These are phyloP conservation scores for Coniochaeta pulveracea DNA, from an alignment of 2,329 filamentous ascomycete species.

Conservation along the genomic window DNA sequence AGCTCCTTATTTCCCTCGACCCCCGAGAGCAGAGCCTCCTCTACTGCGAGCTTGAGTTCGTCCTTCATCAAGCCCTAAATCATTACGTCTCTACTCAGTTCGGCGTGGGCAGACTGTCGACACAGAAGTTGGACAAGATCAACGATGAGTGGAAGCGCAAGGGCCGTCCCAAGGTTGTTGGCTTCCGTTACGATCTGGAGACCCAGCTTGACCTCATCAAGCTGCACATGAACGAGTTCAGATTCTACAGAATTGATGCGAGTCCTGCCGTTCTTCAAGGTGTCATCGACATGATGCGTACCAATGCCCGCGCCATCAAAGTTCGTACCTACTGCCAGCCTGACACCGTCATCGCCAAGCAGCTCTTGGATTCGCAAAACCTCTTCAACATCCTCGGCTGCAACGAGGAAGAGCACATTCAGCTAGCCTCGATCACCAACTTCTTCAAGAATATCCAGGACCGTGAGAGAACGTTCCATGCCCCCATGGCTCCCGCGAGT, in stretches of 20 bases:
- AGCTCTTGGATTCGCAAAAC: constrained; percentile 40
- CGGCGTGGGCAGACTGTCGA: constrained; percentile 40
- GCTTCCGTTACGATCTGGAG: constrained; percentile 48
- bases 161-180: constrained; percentile 41
- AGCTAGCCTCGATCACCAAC: constrained; percentile 36
- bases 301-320: constrained; percentile 39
- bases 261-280: constrained; percentile 28
- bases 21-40: constrained; percentile 46
- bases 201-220: constrained; percentile 45
- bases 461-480: constrained; percentile 23
- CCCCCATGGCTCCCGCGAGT: no score
- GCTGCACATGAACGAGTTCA: constrained; percentile 38
- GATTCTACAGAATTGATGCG: constrained; percentile 39
- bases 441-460: constrained; percentile 44
- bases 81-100: constrained; percentile 40
- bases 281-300: constrained; percentile 39
- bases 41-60: constrained; percentile 47
- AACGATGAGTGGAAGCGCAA: constrained; percentile 38
- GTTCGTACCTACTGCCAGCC: constrained; percentile 47
- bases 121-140: constrained; percentile 37
- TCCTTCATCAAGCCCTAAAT: constrained; percentile 38
- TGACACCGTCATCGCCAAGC: constrained; percentile 45
- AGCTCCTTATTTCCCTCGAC: constrained; percentile 36
- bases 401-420: constrained; percentile 28
- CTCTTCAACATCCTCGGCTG: constrained; percentile 38